A percentile compares a stretch with the other conserved stretches of the same genome.
Conservation (phyloP, 805 yeast genomes). For the Scheffersomyces lignosus region DNA sequence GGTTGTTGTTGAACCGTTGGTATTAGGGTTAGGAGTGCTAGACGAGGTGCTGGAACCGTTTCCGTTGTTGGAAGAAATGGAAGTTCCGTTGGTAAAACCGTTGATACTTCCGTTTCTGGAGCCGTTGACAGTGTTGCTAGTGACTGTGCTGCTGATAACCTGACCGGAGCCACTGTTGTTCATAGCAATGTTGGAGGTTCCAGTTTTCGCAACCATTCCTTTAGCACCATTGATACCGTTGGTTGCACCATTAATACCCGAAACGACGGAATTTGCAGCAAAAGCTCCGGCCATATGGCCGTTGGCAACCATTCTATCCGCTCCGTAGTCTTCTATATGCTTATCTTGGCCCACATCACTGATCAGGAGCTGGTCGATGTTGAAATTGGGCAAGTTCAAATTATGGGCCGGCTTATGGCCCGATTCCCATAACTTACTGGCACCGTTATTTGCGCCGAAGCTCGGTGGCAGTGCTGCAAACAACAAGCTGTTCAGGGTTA, state of each 20-base stretch:
- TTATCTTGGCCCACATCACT: too few relatives aligned
- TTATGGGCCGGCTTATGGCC: slow-evolving; percentile 22
- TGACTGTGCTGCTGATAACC: background rate
- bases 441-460: background rate
- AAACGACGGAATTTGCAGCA: background rate
- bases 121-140: too few relatives aligned
- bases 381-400: slow-evolving; percentile 28
- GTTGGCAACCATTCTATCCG: too few relatives aligned
- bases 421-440: slow-evolving; percentile 27
- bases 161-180: background rate
- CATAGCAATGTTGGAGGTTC: background rate
- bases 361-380: slow-evolving; percentile 15
- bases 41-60: background rate
- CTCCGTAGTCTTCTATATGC: too few relatives aligned
- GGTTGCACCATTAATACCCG: background rate
- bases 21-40: background rate
- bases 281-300: too few relatives aligned
- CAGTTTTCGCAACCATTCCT: too few relatives aligned
- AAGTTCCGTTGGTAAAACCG: too few relatives aligned
- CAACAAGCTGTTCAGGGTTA: too few relatives aligned
- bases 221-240: background rate
- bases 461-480: too few relatives aligned
- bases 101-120: too few relatives aligned
- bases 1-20: background rate
- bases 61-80: background rate